phyloP scores from a whole-genome alignment of 2,329 filamentous ascomycete species.

The Monilinia fructicola region DNA sequence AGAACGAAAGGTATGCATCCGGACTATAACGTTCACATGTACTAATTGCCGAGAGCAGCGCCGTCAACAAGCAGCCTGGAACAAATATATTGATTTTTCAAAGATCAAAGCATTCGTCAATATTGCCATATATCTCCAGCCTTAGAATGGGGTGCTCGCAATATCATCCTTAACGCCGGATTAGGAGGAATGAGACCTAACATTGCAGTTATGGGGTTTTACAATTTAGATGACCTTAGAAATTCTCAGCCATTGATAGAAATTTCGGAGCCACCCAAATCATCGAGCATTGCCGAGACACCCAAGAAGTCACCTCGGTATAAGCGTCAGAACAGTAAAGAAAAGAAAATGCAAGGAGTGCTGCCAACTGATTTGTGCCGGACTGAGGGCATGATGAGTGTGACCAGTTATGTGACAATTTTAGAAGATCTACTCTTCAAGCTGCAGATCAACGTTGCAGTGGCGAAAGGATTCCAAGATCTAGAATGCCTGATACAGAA shows the following conservation, averaged over 20 bases:
- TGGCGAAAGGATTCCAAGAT: slow-evolving; percentile 77
- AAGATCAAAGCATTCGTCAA: slow-evolving; percentile 89
- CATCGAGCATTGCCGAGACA: slow-evolving; percentile 32
- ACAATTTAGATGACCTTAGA: slow-evolving; percentile 75
- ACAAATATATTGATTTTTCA: slow-evolving; percentile 82
- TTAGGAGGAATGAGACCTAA: slow-evolving; percentile 88
- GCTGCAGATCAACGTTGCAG: slow-evolving; percentile 78
- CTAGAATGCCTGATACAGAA: slow-evolving; percentile 63
- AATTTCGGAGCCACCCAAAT: slow-evolving; percentile 50
- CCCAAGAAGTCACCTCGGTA: slow-evolving; percentile 33
- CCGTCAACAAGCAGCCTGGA: slow-evolving; percentile 74
- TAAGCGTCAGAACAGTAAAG: slow-evolving; percentile 54
- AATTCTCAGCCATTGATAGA: slow-evolving; percentile 56
- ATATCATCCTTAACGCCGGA: slow-evolving; percentile 77
- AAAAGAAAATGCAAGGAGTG: slow-evolving; percentile 55
- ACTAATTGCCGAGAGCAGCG: slow-evolving; percentile 43
- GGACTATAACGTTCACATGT: not conserved
- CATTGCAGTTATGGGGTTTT: slow-evolving; percentile 78
- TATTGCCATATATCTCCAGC: slow-evolving; percentile 80
- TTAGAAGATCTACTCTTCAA: slow-evolving; percentile 77
- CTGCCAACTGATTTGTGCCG: slow-evolving; percentile 70
- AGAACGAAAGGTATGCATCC: not conserved
- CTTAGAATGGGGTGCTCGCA: slow-evolving; percentile 81
- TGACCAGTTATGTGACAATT: slow-evolving; percentile 76
- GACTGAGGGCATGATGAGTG: slow-evolving; percentile 66